Percentiles rank a stretch among this genome's conserved stretches.
Conservation (phyloP, 225 moss, liverwort and hornwort genomes). For the Polytrichum formosum region DNA sequence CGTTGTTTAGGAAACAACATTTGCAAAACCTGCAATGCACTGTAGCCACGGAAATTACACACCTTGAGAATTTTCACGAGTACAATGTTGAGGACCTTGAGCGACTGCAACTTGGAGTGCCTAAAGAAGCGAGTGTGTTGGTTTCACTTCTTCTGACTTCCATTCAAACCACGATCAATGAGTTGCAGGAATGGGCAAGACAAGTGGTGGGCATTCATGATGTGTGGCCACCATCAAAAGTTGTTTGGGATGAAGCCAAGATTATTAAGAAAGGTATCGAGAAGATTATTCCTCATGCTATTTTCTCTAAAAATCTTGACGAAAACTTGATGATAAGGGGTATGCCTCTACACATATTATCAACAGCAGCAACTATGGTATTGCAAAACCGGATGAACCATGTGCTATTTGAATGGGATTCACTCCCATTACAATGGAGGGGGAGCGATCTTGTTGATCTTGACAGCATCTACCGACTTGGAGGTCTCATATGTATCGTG, state of each 20-base stretch:
- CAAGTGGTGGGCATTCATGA: neutral
- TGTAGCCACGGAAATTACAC: neutral
- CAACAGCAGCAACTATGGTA: neutral
- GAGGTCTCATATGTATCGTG: conserved; percentile 6
- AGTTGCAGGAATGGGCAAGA: neutral
- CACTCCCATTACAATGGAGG: neutral
- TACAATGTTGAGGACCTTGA: neutral
- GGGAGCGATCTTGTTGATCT: neutral
- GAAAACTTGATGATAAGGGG: neutral
- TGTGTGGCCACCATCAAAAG: neutral
- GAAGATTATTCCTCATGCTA: too few relatives aligned
- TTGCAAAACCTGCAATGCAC: neutral
- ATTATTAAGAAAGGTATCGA: too few relatives aligned
- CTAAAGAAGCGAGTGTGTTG: neutral
- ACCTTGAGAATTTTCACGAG: neutral
- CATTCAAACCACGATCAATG: neutral
- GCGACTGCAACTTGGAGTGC: neutral
- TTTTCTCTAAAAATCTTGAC: too few relatives aligned
- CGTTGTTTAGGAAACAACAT: conserved; percentile 3
- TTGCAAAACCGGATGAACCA: neutral
- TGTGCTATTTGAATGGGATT: neutral
- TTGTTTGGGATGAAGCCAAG: too few relatives aligned
- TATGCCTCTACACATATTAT: neutral
- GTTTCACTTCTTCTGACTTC: neutral
- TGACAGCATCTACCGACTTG: neutral